phyloP scores from a whole-genome alignment of 768 basidiomycete genomes.

The Trametes meyenii region DNA sequence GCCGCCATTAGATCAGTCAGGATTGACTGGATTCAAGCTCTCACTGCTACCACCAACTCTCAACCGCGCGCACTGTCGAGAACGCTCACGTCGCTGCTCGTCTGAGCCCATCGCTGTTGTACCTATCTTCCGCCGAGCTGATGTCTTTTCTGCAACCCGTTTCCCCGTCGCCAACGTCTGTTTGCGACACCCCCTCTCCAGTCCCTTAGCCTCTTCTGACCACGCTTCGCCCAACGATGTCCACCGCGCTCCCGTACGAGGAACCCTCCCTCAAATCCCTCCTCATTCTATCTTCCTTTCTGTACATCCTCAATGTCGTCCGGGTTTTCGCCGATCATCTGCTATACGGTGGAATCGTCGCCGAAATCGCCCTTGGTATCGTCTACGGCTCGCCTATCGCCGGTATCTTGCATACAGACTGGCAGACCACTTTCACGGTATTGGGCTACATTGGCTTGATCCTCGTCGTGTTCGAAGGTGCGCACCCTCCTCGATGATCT shows the following conservation, averaged over 20 bases:
- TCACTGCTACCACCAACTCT: no score
- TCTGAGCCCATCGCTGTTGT: no score
- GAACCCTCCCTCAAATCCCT: conserved; percentile 34
- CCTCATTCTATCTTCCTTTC: conserved; percentile 53
- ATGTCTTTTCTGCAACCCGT: no score
- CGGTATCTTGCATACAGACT: conserved; percentile 43
- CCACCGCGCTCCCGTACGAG: conserved; percentile 1
- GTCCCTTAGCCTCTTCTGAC: not conserved
- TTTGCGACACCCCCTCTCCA: not conserved
- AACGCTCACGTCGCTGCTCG: no score
- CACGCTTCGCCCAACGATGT: not conserved
- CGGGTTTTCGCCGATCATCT: conserved; percentile 43
- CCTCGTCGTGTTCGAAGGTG: conserved; percentile 31
- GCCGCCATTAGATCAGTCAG: no score
- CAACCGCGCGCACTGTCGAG: no score
- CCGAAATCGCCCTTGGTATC: conserved; percentile 58
- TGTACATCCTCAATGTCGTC: conserved; percentile 55
- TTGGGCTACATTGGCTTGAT: conserved; percentile 47
- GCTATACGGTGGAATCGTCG: conserved; percentile 52
- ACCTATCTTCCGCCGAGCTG: no score
- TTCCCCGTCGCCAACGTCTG: no score
- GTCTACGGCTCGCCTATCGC: conserved; percentile 55
- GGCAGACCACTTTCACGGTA: conserved; percentile 48
- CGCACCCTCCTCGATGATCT: not conserved
- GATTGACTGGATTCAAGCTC: no score